phyloP scores from a whole-genome alignment of 352 stramenopile genomes.

The Globisporangium nunn region DNA sequence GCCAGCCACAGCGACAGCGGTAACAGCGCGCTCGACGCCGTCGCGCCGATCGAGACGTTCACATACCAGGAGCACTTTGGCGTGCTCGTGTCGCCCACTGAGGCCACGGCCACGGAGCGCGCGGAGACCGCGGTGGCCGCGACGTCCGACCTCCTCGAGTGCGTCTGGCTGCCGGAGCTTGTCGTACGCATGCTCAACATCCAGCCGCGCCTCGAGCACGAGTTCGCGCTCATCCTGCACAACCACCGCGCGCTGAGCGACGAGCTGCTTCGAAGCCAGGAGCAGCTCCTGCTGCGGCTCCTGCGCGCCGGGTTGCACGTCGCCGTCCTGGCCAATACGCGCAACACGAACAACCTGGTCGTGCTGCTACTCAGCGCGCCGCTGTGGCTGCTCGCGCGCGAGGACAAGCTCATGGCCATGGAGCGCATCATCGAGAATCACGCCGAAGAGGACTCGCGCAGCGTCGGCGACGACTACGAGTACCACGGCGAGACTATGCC shows the following conservation, averaged over 20 bases:
- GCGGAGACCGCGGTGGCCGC: constrained; percentile 25
- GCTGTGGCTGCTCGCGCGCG: constrained; percentile 44
- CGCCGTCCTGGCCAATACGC: constrained; percentile 48
- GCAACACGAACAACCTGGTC: constrained; percentile 31
- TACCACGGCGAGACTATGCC: constrained; percentile 50
- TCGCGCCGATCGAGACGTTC: constrained; percentile 21
- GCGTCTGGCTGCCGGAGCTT: constrained; percentile 44
- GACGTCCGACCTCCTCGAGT: constrained; percentile 34
- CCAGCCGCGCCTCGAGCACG: constrained; percentile 45
- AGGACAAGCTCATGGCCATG: constrained; percentile 62
- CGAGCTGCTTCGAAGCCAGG: constrained; percentile 21
- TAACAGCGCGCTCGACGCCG: constrained; percentile 13
- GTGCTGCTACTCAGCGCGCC: constrained; percentile 48
- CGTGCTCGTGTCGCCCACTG: constrained; percentile 30
- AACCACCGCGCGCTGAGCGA: constrained; percentile 22
- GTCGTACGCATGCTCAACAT: constrained; percentile 57
- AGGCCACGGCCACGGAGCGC: constrained; percentile 20
- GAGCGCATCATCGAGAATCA: constrained; percentile 54
- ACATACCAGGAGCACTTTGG: constrained; percentile 55
- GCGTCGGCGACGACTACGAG: constrained; percentile 46
- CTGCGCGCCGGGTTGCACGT: constrained; percentile 42
- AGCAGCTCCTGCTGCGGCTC: constrained; percentile 31
- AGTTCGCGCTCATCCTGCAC: constrained; percentile 51
- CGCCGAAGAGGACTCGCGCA: constrained; percentile 39
- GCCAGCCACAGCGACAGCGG: constrained; percentile 1